These are phyloP conservation scores for Penicillium canariense DNA, from an alignment of 495 filamentous ascomycete genomes.

Conservation along the genomic window DNA sequence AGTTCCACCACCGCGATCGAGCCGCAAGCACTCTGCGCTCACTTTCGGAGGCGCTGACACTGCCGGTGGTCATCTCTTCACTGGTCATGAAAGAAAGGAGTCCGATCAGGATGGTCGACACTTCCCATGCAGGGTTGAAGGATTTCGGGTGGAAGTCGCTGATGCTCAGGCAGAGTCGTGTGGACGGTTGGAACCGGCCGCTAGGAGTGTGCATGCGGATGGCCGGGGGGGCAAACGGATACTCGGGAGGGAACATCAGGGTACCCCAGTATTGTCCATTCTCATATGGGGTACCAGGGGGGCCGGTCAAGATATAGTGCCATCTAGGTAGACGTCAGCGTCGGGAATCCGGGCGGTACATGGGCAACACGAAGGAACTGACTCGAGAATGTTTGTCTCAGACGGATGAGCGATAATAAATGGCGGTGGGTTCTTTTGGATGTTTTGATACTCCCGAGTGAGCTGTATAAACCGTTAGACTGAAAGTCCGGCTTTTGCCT, in stretches of 20 bases:
- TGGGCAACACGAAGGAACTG: slow-evolving; percentile 21
- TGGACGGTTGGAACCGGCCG: slow-evolving; percentile 89
- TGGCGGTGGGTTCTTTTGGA: slow-evolving; percentile 87
- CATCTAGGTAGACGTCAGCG: slow-evolving; percentile 55
- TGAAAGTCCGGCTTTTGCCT: background rate
- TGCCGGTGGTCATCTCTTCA: slow-evolving; percentile 98
- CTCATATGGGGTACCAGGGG: slow-evolving; percentile 91
- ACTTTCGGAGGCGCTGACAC: slow-evolving; percentile 70
- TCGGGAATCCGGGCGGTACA: background rate
- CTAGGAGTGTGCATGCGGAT: slow-evolving; percentile 99
- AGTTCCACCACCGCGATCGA: slow-evolving; percentile 93
- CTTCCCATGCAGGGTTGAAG: slow-evolving; percentile 99
- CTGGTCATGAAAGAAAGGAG: slow-evolving; percentile 96
- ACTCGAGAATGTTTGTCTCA: slow-evolving; percentile 94
- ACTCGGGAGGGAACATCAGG: slow-evolving; percentile 89
- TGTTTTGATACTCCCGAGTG: slow-evolving; percentile 89
- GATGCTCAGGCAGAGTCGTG: slow-evolving; percentile 90
- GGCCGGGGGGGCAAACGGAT: slow-evolving; percentile 94
- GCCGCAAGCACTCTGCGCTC: slow-evolving; percentile 78
- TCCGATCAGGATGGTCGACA: slow-evolving; percentile 92
- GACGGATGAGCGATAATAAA: slow-evolving; percentile 94
- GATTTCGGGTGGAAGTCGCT: slow-evolving; percentile 95
- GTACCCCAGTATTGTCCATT: slow-evolving; percentile 98
- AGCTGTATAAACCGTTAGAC: slow-evolving; percentile 54
- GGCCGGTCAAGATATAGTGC: slow-evolving; percentile 97